Conservation (phyloP, 371 early-diverging fungal species). For the Funneliformis caledonium region DNA sequence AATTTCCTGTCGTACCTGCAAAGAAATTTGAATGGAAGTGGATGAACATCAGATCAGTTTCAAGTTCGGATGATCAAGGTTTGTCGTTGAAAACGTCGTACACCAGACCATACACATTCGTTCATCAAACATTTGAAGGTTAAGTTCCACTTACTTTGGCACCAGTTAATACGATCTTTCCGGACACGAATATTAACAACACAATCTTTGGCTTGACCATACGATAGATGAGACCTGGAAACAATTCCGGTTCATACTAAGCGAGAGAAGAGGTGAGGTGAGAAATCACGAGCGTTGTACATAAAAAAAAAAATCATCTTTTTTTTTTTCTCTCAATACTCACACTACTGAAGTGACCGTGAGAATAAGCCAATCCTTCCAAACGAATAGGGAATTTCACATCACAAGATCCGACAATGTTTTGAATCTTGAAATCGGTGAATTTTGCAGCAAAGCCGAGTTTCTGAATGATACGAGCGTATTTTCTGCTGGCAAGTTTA, state of each 20-base stretch:
- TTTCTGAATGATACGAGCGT: constrained; percentile 99
- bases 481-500: constrained; percentile 98
- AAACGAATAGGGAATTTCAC: constrained; percentile 99
- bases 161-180: constrained; percentile 99
- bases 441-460: constrained; percentile 99
- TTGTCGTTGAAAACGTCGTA: not conserved
- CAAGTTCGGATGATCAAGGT: not conserved
- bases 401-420: constrained; percentile 99
- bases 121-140: not conserved
- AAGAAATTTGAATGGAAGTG: not conserved
- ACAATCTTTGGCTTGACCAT: constrained; percentile 99
- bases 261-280: not conserved
- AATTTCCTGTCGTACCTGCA: constrained; percentile 93
- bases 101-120: not conserved
- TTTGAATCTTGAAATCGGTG: constrained; percentile 99
- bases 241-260: constrained; percentile 99
- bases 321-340: constrained; percentile 44
- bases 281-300: not conserved
- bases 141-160: constrained; percentile 82
- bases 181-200: constrained; percentile 99
- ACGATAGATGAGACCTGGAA: constrained; percentile 99
- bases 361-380: constrained; percentile 98
- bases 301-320: not conserved
- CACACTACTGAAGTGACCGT: constrained; percentile 97
- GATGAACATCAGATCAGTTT: not conserved